Conservation (phyloP, 352 stramenopile genomes). For the Peronosclerospora sorghi region DNA sequence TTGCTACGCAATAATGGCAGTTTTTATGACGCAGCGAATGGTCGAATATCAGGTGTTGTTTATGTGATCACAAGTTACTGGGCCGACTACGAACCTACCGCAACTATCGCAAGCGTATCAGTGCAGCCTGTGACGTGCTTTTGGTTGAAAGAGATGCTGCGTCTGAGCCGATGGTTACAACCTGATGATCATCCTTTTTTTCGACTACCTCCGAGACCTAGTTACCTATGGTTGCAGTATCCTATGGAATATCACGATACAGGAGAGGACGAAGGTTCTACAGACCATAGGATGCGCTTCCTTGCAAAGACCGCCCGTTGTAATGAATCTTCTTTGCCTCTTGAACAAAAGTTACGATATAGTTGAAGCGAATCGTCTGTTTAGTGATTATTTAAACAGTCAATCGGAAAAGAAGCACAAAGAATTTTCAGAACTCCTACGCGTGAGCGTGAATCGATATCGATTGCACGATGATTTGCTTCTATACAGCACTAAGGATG, state of each 20-base stretch:
- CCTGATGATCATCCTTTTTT: conserved; percentile 35
- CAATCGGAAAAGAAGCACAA: no score
- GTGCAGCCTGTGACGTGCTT: conserved; percentile 33
- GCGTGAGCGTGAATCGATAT: no score
- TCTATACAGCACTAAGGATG: no score
- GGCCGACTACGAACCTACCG: conserved; percentile 14
- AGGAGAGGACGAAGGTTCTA: conserved; percentile 1
- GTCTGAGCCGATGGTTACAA: conserved; percentile 24
- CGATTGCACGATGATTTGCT: no score
- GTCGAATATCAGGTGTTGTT: conserved; percentile 7
- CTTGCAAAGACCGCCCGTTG: no score
- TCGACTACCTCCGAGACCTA: conserved; percentile 16
- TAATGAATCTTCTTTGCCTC: no score
- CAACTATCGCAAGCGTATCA: not conserved
- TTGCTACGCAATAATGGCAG: conserved; percentile 9
- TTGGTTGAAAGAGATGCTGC: conserved; percentile 42
- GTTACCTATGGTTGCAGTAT: conserved; percentile 24
- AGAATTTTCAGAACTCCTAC: no score
- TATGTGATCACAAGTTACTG: conserved; percentile 48
- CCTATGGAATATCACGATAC: conserved; percentile 22
- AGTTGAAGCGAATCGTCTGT: no score
- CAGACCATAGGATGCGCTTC: conserved; percentile 20
- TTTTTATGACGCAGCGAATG: conserved; percentile 3
- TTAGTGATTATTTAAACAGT: no score
- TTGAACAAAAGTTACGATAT: no score